Percentiles rank a stretch among this genome's conserved stretches.
Evolutionary conservation across 805 yeast genomes (phyloP).

Genomic region (Ogataea pini): DNA sequence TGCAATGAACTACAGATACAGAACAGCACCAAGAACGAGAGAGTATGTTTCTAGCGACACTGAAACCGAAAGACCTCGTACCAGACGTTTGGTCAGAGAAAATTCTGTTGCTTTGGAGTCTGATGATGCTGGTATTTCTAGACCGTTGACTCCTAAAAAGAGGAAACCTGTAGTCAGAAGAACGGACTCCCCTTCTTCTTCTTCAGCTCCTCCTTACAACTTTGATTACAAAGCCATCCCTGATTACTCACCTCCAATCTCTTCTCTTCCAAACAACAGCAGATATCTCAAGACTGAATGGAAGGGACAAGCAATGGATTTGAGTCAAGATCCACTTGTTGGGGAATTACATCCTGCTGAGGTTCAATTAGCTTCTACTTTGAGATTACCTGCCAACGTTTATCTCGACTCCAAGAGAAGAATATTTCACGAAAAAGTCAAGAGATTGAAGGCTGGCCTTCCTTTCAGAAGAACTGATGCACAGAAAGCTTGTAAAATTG

Average conservation of each 20-base stretch:
- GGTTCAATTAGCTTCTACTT: conserved; percentile 77
- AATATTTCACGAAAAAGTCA: conserved; percentile 85
- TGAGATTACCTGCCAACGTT: conserved; percentile 83
- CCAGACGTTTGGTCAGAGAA: conserved; percentile 55
- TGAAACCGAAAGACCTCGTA: conserved; percentile 55
- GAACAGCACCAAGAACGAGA: conserved; percentile 32
- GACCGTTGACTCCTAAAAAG: conserved; percentile 40
- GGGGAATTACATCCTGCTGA: conserved; percentile 89
- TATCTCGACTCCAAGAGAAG: conserved; percentile 81
- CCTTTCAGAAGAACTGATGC: conserved; percentile 97
- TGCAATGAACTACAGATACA: conserved; percentile 25
- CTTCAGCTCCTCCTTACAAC: conserved; percentile 49
- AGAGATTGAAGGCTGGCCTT: conserved; percentile 62
- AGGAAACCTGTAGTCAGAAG: conserved; percentile 35
- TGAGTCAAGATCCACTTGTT: conserved; percentile 72
- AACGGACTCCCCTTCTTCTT: conserved; percentile 26
- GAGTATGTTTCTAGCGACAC: conserved; percentile 34
- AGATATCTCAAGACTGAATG: conserved; percentile 87
- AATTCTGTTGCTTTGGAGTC: conserved; percentile 34
- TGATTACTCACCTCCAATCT: conserved; percentile 76
- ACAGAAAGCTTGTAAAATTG: conserved; percentile 95
- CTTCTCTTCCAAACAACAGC: conserved; percentile 65
- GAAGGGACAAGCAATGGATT: conserved; percentile 98
- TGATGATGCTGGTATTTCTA: conserved; percentile 31
- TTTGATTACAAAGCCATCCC: conserved; percentile 70